Conservation (phyloP, 805 yeast species). For the Brettanomyces nanus region DNA sequence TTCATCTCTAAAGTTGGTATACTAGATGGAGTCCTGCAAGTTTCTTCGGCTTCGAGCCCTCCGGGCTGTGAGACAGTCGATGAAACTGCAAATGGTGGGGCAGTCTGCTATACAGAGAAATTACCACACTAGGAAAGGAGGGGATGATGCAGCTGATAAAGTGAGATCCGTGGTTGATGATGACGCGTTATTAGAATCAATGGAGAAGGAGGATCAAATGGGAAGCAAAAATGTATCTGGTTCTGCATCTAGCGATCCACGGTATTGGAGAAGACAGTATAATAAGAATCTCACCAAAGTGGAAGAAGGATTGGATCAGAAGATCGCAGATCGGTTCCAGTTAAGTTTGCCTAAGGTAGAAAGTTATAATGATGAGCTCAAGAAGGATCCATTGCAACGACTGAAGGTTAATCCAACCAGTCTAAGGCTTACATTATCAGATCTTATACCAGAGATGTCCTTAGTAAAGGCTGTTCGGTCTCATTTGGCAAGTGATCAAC, state of each 20-base stretch:
- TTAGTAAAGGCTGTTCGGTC: conserved; percentile 12
- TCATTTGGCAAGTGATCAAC: conserved; percentile 10
- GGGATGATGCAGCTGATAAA: background rate
- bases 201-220: conserved; percentile 5
- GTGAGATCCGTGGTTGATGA: conserved; percentile 5
- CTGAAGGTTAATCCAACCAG: conserved; percentile 8
- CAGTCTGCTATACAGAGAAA: no score
- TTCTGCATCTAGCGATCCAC: conserved; percentile 13
- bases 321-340: conserved; percentile 16
- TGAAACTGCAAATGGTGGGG: no score
- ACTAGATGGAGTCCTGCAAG: no score
- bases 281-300: conserved; percentile 13
- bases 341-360: conserved; percentile 17
- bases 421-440: conserved; percentile 1
- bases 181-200: conserved; percentile 10
- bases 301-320: conserved; percentile 11
- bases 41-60: no score
- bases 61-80: no score
- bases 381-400: conserved; percentile 14
- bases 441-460: conserved; percentile 11
- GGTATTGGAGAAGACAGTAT: conserved; percentile 15
- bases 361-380: conserved; percentile 18
- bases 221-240: no score
- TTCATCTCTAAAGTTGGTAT: no score
- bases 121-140: no score